These are phyloP conservation scores for Solanum ossicruentum DNA, from an alignment of 257 asterid genomes.

Conservation along the genomic window DNA sequence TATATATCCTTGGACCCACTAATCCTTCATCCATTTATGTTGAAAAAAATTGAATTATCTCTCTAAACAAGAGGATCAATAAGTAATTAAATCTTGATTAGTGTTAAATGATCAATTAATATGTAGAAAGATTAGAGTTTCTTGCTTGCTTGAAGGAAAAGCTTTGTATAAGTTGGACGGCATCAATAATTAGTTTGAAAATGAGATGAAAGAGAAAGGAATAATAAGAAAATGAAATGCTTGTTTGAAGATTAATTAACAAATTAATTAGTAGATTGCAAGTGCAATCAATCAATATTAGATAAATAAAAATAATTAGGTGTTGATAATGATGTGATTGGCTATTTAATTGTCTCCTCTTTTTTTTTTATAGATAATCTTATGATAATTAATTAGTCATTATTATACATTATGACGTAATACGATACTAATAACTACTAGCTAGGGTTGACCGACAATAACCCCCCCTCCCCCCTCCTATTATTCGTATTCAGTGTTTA, in stretches of 20 bases:
- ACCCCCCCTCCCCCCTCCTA: background rate
- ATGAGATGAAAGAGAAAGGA: background rate
- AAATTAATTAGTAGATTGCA: background rate
- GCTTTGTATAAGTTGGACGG: background rate
- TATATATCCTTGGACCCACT: constrained; percentile 33
- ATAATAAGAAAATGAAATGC: background rate
- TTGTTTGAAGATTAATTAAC: background rate
- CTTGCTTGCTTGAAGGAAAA: background rate
- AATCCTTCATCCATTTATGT: background rate
- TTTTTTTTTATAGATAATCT: background rate
- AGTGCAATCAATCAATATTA: background rate
- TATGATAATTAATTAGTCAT: background rate
- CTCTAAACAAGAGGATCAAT: background rate
- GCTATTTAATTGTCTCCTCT: background rate
- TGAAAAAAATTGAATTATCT: background rate
- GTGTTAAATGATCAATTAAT: background rate
- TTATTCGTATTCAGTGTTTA: too few relatives aligned
- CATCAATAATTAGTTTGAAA: background rate
- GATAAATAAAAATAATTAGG: background rate
- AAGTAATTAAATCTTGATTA: background rate
- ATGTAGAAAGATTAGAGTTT: background rate
- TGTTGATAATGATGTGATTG: background rate
- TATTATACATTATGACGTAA: background rate
- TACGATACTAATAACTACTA: too few relatives aligned
- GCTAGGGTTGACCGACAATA: background rate